These are phyloP conservation scores for Gynochthodes officinalis DNA, from an alignment of 257 asterid genomes.

Conservation along the genomic window DNA sequence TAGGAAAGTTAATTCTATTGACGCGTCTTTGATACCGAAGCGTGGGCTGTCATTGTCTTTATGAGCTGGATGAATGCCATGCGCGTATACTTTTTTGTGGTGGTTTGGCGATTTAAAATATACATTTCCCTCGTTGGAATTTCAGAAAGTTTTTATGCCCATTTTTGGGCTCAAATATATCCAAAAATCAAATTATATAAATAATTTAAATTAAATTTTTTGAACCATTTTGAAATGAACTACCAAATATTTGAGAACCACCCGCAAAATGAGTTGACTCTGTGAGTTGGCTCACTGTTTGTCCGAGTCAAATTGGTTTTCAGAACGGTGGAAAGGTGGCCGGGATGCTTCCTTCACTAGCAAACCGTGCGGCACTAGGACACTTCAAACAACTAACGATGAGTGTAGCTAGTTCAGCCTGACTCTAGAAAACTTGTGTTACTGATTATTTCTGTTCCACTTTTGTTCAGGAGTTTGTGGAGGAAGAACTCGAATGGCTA, in stretches of 20 bases:
- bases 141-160: neutral
- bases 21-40: slow-evolving; percentile 11
- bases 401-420: too few relatives aligned
- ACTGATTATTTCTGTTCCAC: neutral
- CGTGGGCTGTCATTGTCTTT: slow-evolving; percentile 18
- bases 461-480: slow-evolving; percentile 36
- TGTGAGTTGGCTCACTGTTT: neutral
- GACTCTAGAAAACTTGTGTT: neutral
- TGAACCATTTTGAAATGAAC: neutral
- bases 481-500: slow-evolving; percentile 80
- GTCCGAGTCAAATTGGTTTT: neutral
- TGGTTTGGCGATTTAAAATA: too few relatives aligned
- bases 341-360: too few relatives aligned
- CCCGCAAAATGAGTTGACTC: neutral
- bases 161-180: neutral
- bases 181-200: neutral
- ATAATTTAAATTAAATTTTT: neutral
- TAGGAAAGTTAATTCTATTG: neutral
- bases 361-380: too few relatives aligned
- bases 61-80: slow-evolving; percentile 29
- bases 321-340: neutral
- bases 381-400: too few relatives aligned
- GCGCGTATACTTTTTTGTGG: too few relatives aligned
- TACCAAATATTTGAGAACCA: neutral
- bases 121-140: neutral